Conservation (phyloP, 805 yeast genomes). For the Grigorovia humatica region DNA sequence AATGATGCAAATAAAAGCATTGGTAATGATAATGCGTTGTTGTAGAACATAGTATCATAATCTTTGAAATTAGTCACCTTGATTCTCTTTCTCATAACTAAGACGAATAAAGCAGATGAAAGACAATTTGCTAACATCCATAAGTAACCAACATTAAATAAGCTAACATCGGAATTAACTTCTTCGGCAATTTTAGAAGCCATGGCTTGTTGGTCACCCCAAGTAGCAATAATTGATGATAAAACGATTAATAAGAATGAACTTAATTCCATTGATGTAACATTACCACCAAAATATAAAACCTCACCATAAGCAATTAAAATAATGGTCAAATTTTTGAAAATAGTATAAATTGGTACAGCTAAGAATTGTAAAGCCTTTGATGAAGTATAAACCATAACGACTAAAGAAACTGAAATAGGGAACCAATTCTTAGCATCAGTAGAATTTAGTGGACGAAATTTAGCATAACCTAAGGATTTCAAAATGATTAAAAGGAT, state of each 20-base stretch:
- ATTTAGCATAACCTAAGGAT: constrained; percentile 64
- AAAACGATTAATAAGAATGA: constrained; percentile 88
- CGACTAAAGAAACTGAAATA: constrained; percentile 76
- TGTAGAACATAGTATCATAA: constrained; percentile 96
- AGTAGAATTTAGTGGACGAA: constrained; percentile 71
- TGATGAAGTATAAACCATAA: constrained; percentile 93
- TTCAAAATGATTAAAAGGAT: constrained; percentile 64
- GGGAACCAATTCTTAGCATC: constrained; percentile 97
- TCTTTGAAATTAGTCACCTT: constrained; percentile 94
- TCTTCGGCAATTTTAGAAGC: constrained; percentile 23
- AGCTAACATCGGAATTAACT: constrained; percentile 19
- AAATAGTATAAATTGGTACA: constrained; percentile 94
- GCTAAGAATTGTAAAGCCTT: constrained; percentile 86
- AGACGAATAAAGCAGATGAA: constrained; percentile 86
- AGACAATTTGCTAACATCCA: constrained; percentile 97
- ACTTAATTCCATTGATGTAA: constrained; percentile 79
- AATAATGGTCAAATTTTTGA: constrained; percentile 94
- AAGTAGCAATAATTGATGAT: constrained; percentile 91
- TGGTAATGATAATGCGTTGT: constrained; percentile 89
- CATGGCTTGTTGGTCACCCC: constrained; percentile 53
- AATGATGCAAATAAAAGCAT: constrained; percentile 69
- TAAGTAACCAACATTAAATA: constrained; percentile 66
- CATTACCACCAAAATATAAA: constrained; percentile 89
- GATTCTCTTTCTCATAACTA: constrained; percentile 94
- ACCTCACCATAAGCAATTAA: constrained; percentile 98